Evolutionary conservation across 2,329 filamentous ascomycete species (phyloP).

Genomic region (Penicillium sp.): DNA sequence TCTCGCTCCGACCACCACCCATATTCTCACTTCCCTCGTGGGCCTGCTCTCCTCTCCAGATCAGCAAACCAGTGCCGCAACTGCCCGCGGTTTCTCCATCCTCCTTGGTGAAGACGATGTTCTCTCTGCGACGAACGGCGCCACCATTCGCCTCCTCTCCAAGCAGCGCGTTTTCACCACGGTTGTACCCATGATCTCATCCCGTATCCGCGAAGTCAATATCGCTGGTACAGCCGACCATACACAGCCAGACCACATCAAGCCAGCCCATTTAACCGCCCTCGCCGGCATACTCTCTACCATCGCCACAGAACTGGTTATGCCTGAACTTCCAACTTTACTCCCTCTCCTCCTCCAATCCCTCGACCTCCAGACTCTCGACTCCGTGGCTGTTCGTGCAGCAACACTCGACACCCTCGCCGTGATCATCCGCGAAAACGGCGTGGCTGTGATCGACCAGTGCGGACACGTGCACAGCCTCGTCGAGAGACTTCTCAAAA

Average conservation of each 20-base stretch:
- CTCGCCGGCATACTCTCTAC: conserved; percentile 61
- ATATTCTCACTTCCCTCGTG: conserved; percentile 52
- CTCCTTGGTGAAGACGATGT: conserved; percentile 62
- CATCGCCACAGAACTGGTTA: conserved; percentile 59
- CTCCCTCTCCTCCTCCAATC: conserved; percentile 62
- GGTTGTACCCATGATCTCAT: conserved; percentile 56
- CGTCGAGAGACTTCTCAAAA: conserved; percentile 56
- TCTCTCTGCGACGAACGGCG: conserved; percentile 59
- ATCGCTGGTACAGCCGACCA: conserved; percentile 33
- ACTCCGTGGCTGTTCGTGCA: conserved; percentile 55
- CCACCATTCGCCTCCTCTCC: conserved; percentile 59
- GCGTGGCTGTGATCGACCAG: conserved; percentile 48
- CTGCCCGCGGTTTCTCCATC: conserved; percentile 58
- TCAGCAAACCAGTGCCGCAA: conserved; percentile 48
- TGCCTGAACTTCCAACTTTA: conserved; percentile 57
- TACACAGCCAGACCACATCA: conserved; percentile 37
- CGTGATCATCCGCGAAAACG: conserved; percentile 58
- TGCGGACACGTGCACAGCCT: conserved; percentile 59
- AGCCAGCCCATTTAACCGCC: conserved; percentile 62
- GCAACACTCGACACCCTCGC: conserved; percentile 60
- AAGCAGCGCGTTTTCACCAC: conserved; percentile 64
- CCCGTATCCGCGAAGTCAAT: conserved; percentile 49
- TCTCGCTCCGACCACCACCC: conserved; percentile 47
- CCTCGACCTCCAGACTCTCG: conserved; percentile 52
- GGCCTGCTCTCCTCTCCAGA: conserved; percentile 45